Evolutionary conservation across 768 basidiomycete genomes (phyloP).

Genomic region (Xerocomellus chrysenteron): DNA sequence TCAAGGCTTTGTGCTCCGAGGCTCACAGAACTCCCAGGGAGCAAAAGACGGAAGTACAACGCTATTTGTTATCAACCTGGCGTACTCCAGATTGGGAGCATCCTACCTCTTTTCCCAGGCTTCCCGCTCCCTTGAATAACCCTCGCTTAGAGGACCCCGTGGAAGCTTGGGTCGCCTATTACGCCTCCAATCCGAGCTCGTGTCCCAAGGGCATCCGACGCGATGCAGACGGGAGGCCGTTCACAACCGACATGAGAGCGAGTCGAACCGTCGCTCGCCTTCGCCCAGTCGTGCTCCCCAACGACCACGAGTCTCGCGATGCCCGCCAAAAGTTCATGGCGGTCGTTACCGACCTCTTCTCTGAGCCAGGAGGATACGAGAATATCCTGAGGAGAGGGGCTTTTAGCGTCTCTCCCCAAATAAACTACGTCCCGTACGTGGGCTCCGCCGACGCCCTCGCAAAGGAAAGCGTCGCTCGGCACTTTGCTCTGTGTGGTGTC

Average conservation of each 20-base stretch:
- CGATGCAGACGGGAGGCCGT: slow-evolving; percentile 37
- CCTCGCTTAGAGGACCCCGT: slow-evolving; percentile 48
- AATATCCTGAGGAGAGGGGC: slow-evolving; percentile 36
- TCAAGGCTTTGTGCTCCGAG: slow-evolving; percentile 46
- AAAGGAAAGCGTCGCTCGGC: slow-evolving; percentile 37
- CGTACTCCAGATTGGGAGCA: slow-evolving; percentile 40
- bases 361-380: slow-evolving; percentile 40
- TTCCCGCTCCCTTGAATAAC: slow-evolving; percentile 35
- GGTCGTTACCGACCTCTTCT: slow-evolving; percentile 40
- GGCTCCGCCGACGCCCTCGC: slow-evolving; percentile 31
- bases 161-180: slow-evolving; percentile 46
- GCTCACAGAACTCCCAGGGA: slow-evolving; percentile 45
- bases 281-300: slow-evolving; percentile 37
- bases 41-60: slow-evolving; percentile 44
- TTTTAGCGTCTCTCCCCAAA: slow-evolving; percentile 35
- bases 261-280: slow-evolving; percentile 51
- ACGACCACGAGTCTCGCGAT: slow-evolving; percentile 34
- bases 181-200: slow-evolving; percentile 42
- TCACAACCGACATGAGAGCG: slow-evolving; percentile 44
- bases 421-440: slow-evolving; percentile 33
- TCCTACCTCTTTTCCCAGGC: slow-evolving; percentile 18
- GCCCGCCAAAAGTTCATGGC: slow-evolving; percentile 42
- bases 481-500: slow-evolving; percentile 44
- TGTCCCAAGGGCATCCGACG: slow-evolving; percentile 50
- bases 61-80: slow-evolving; percentile 43